phyloP scores from a whole-genome alignment of 208 protist species.

The Zelonia costaricensis region DNA sequence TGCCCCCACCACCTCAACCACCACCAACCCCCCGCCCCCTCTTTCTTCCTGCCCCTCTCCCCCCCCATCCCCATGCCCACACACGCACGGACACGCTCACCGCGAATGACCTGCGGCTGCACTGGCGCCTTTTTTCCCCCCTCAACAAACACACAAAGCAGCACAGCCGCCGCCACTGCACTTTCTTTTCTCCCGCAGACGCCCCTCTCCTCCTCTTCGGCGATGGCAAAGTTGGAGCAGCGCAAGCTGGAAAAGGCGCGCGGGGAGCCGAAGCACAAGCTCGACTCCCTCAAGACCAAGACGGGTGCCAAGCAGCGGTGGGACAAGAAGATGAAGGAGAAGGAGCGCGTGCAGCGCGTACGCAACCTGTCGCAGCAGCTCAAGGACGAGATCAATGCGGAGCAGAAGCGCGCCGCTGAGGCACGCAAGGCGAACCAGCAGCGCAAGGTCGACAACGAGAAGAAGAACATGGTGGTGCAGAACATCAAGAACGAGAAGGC shows the following conservation, averaged over 20 bases:
- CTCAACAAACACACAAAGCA: neutral
- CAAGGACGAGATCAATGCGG: slow-evolving; percentile 82
- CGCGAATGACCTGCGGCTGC: no score
- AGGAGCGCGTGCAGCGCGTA: slow-evolving; percentile 60
- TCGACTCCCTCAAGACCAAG: slow-evolving; percentile 46
- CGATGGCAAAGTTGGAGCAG: slow-evolving; percentile 68
- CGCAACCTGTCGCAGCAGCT: slow-evolving; percentile 68
- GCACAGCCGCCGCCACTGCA: neutral
- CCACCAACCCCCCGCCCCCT: no score
- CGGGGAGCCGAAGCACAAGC: slow-evolving; percentile 54
- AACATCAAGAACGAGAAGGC: slow-evolving; percentile 91
- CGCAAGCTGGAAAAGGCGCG: slow-evolving; percentile 60
- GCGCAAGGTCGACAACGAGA: slow-evolving; percentile 85
- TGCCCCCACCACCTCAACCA: no score
- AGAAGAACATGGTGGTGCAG: slow-evolving; percentile 92
- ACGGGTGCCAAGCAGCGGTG: slow-evolving; percentile 64
- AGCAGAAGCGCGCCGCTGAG: slow-evolving; percentile 74
- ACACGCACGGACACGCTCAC: no score
- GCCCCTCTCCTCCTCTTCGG: no score
- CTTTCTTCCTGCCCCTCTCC: no score
- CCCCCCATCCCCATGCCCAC: no score
- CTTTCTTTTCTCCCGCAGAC: neutral
- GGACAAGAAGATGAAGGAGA: slow-evolving; percentile 82
- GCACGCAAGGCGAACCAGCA: slow-evolving; percentile 81
- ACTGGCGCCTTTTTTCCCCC: no score